phyloP scores from a whole-genome alignment of 306 rosid species.

The Betula pendula region DNA sequence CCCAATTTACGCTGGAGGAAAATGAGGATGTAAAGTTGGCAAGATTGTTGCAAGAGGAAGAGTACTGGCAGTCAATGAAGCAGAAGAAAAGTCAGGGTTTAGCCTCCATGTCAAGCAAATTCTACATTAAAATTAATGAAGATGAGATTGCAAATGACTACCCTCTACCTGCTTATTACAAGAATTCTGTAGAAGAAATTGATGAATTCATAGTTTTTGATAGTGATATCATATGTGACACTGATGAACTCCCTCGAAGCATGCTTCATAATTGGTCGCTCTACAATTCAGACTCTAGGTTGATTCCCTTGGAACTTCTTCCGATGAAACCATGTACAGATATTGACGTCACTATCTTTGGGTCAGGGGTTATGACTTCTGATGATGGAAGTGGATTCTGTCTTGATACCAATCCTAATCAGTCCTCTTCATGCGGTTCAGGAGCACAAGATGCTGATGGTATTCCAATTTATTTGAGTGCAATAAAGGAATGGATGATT shows the following conservation, averaged over 20 bases:
- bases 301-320: conserved; percentile 92
- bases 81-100: conserved; percentile 58
- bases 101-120: conserved; percentile 43
- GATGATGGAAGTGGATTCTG: conserved; percentile 90
- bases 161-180: conserved; percentile 89
- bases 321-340: conserved; percentile 95
- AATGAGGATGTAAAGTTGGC: conserved; percentile 82
- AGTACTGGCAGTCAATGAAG: conserved; percentile 68
- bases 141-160: conserved; percentile 95
- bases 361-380: conserved; percentile 80
- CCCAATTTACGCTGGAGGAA: conserved; percentile 38
- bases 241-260: conserved; percentile 74
- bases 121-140: conserved; percentile 85
- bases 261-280: conserved; percentile 91
- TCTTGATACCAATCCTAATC: conserved; percentile 64
- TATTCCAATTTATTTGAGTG: conserved; percentile 83
- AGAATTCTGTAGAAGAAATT: conserved; percentile 62
- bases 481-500: conserved; percentile 96
- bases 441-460: conserved; percentile 64
- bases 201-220: conserved; percentile 73
- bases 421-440: conserved; percentile 57
- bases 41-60: conserved; percentile 84
- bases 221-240: conserved; percentile 46
- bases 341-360: conserved; percentile 86
- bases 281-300: conserved; percentile 81